phyloP scores from a whole-genome alignment of 768 basidiomycete species.

The Tricholoma flavovirens region DNA sequence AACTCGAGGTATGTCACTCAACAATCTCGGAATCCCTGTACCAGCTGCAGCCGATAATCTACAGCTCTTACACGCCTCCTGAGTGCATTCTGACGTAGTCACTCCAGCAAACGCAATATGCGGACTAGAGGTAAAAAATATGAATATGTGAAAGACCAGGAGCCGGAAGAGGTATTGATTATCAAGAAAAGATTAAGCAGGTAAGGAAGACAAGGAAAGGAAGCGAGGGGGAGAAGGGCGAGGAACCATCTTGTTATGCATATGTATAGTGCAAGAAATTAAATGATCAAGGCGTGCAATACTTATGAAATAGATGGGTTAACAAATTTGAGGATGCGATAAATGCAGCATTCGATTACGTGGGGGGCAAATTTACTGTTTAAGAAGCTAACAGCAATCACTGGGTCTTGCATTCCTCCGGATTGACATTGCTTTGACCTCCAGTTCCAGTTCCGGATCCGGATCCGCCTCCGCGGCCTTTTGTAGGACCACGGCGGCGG shows the following conservation, averaged over 20 bases:
- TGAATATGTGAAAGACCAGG: neutral
- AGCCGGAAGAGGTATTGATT: neutral
- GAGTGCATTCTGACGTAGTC: no score
- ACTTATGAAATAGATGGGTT: neutral
- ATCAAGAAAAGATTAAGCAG: neutral
- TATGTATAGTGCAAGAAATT: neutral
- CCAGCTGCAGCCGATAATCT: no score
- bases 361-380: neutral
- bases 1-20: no score
- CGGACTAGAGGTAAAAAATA: neutral
- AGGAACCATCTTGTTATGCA: neutral
- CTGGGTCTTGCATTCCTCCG: conserved; percentile 93
- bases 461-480: conserved; percentile 36
- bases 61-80: no score
- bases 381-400: conserved; percentile 22
- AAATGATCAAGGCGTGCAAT: neutral
- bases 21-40: no score
- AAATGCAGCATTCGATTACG: neutral
- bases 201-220: neutral
- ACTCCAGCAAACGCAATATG: neutral
- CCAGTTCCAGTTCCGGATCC: conserved; percentile 25
- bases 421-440: conserved; percentile 46
- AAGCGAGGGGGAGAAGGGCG: neutral
- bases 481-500: conserved; percentile 49
- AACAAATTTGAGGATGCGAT: neutral